phyloP scores from a whole-genome alignment of 2,329 filamentous ascomycete species.

The Cylindrodendrum hubeiense region DNA sequence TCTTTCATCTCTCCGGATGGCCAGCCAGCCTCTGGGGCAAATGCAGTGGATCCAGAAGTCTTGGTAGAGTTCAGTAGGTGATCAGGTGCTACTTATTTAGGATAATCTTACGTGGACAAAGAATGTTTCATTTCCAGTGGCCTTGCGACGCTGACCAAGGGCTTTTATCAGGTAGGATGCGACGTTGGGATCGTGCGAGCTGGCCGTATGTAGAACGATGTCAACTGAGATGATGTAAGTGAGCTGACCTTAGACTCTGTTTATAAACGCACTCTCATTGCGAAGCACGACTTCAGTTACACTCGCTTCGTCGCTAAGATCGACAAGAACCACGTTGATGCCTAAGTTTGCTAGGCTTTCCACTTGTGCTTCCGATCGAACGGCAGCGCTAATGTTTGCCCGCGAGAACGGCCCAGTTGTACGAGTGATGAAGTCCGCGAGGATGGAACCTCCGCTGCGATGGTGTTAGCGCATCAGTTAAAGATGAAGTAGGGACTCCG shows the following conservation, averaged over 20 bases:
- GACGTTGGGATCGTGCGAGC: constrained; percentile 43
- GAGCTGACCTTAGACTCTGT: fast-evolving
- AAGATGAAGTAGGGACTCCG: background rate
- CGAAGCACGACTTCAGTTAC: constrained; percentile 36
- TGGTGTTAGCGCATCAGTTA: background rate
- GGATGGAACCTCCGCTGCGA: constrained; percentile 51
- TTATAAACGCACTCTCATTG: constrained; percentile 41
- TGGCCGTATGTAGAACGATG: constrained; percentile 52
- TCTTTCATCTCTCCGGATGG: constrained; percentile 47
- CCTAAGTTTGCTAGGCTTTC: constrained; percentile 46
- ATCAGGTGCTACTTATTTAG: fast-evolving
- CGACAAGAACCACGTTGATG: constrained; percentile 46
- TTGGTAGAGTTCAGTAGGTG: constrained; percentile 4
- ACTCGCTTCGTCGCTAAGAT: constrained; percentile 47
- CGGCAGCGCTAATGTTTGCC: constrained; percentile 47
- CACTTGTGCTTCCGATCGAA: constrained; percentile 49
- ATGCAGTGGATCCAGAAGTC: constrained; percentile 46
- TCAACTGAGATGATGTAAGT: constrained; percentile 45
- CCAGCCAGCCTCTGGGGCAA: constrained; percentile 47
- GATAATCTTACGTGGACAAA: constrained; percentile 49
- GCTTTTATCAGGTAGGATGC: constrained; percentile 48
- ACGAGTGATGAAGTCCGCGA: constrained; percentile 47
- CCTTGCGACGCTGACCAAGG: constrained; percentile 46
- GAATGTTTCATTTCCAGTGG: constrained; percentile 43
- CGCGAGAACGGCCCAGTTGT: constrained; percentile 36